phyloP scores from a whole-genome alignment of 2,329 filamentous ascomycete species.

The Aspergillus niger region DNA sequence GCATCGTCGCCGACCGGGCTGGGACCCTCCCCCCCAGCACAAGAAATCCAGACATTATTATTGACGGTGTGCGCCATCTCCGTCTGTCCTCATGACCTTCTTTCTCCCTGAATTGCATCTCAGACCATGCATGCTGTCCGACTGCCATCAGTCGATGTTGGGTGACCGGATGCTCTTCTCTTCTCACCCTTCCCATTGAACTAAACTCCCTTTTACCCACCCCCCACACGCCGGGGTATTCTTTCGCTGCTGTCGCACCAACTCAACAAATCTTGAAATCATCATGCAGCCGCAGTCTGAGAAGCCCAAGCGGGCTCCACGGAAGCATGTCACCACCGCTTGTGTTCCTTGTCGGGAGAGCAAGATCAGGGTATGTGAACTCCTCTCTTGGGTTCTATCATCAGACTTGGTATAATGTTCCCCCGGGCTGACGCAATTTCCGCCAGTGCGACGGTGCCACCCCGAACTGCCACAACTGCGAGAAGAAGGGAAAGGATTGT shows the following conservation, averaged over 20 bases:
- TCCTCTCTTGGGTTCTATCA: not conserved
- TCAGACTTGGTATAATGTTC: not conserved
- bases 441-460: conserved; percentile 42
- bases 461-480: conserved; percentile 42
- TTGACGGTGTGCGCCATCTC: not conserved
- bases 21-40: not conserved
- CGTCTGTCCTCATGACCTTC: not conserved
- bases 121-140: not conserved
- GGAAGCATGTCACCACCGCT: conserved; percentile 49
- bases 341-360: conserved; percentile 50
- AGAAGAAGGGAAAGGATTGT: conserved; percentile 42
- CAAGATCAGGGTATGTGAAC: conserved; percentile 43
- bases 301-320: conserved; percentile 23
- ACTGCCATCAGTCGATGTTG: not conserved
- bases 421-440: not conserved
- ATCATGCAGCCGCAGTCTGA: conserved; percentile 27
- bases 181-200: not conserved
- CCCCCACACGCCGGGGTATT: not conserved
- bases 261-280: not conserved
- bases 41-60: not conserved
- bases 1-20: conserved; percentile 5
- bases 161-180: not conserved
- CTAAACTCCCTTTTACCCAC: not conserved
- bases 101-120: not conserved
- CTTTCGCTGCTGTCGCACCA: not conserved